Evolutionary conservation across 495 filamentous ascomycete species (phyloP).

Genomic region (Aspergillus coremiiformis): DNA sequence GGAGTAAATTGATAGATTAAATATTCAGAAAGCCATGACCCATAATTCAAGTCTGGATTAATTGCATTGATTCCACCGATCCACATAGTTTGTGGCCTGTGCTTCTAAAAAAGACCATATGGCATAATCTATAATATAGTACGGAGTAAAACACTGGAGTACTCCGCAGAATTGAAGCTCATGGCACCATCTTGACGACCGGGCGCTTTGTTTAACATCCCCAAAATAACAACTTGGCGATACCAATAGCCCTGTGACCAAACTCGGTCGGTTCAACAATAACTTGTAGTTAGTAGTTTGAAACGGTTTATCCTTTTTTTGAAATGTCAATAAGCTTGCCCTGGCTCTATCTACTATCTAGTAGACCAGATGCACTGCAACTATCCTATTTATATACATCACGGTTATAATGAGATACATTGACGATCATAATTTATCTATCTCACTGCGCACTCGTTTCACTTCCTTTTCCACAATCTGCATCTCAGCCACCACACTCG

Average conservation of each 20-base stretch:
- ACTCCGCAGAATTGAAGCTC: too few species aligned
- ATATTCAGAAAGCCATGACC: too few species aligned
- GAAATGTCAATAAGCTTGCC: too few species aligned
- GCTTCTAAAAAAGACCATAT: background rate
- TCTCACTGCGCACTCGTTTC: conserved; percentile 39
- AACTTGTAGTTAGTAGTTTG: background rate
- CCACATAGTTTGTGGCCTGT: background rate
- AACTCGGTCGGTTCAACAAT: background rate
- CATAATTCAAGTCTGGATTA: background rate
- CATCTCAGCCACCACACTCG: conserved; percentile 58
- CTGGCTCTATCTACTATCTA: too few species aligned
- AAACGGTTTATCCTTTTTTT: background rate
- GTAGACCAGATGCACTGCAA: background rate
- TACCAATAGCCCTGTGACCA: background rate
- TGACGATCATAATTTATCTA: conserved; percentile 6
- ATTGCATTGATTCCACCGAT: background rate
- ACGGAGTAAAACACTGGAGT: too few species aligned
- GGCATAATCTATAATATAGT: too few species aligned
- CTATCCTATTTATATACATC: too few species aligned
- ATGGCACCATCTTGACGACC: too few species aligned
- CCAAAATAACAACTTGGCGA: background rate
- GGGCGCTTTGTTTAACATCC: background rate
- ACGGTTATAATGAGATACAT: background rate
- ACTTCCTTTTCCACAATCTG: conserved; percentile 60
- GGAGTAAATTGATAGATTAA: background rate